These are phyloP conservation scores for Ramicandelaber brevisporus DNA, from an alignment of 192 early-diverging fungal species.

Conservation along the genomic window DNA sequence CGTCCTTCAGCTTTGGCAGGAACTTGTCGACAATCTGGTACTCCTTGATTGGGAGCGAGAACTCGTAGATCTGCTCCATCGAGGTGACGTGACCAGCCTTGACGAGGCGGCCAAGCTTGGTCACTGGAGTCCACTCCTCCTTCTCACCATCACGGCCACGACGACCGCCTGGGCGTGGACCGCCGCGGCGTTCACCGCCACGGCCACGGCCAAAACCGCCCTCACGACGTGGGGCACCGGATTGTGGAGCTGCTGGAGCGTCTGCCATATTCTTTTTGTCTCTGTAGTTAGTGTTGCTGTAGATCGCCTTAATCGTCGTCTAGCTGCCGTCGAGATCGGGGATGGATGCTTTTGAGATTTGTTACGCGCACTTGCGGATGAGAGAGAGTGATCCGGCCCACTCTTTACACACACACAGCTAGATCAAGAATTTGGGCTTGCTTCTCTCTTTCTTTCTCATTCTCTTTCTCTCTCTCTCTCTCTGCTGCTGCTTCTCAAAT, in stretches of 20 bases:
- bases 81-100: conserved; percentile 92
- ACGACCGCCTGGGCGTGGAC: conserved; percentile 36
- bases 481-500: background rate
- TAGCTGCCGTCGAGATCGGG: conserved; percentile 38
- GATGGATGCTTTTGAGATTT: conserved; percentile 56
- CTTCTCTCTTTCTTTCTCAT: background rate
- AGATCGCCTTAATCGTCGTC: too few relatives aligned
- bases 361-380: conserved; percentile 8
- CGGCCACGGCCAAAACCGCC: conserved; percentile 63
- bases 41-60: conserved; percentile 98
- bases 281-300: conserved; percentile 1
- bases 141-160: conserved; percentile 69
- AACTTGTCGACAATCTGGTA: conserved; percentile 96
- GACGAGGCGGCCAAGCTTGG: conserved; percentile 97
- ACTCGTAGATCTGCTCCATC: conserved; percentile 94
- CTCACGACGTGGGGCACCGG: conserved; percentile 17
- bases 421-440: background rate
- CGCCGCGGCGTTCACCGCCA: conserved; percentile 44
- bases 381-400: too few relatives aligned
- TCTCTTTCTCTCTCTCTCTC: background rate
- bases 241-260: background rate
- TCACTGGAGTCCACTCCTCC: conserved; percentile 80
- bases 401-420: background rate
- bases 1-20: conserved; percentile 88
- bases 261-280: conserved; percentile 3